phyloP scores from a whole-genome alignment of 495 filamentous ascomycete genomes.

The Penicillium tannophilum region DNA sequence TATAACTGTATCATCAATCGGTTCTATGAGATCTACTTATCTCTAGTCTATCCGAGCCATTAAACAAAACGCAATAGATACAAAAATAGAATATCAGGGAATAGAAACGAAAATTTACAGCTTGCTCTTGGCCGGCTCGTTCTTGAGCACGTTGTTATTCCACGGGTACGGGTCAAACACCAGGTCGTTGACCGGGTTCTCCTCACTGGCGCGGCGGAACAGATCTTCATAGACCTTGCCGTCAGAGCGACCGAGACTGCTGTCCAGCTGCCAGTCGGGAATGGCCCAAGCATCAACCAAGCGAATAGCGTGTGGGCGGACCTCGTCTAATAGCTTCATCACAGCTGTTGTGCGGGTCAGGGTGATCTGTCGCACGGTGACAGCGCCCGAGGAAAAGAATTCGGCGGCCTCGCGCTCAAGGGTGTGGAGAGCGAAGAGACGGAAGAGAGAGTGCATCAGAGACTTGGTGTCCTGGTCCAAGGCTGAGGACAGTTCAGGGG shows the following conservation, averaged over 20 bases:
- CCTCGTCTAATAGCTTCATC: conserved; percentile 65
- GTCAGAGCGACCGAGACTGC: conserved; percentile 62
- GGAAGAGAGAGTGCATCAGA: conserved; percentile 64
- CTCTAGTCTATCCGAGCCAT: conserved; percentile 2
- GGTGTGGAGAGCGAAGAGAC: conserved; percentile 64
- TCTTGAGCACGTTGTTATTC: conserved; percentile 60
- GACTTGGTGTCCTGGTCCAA: conserved; percentile 54
- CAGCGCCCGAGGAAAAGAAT: conserved; percentile 65
- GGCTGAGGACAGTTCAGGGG: conserved; percentile 42
- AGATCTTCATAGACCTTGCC: conserved; percentile 72
- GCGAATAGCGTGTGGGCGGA: conserved; percentile 66
- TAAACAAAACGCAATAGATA: conserved; percentile 5
- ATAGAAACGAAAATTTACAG: conserved; percentile 25
- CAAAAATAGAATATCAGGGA: neutral
- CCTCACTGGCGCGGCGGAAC: conserved; percentile 63
- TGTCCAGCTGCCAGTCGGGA: conserved; percentile 70
- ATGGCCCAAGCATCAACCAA: conserved; percentile 70
- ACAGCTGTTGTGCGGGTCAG: conserved; percentile 61
- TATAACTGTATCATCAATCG: conserved; percentile 1
- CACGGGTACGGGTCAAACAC: conserved; percentile 70
- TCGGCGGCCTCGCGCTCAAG: conserved; percentile 66
- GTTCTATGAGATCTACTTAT: conserved; percentile 1
- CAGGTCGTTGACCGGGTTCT: conserved; percentile 68
- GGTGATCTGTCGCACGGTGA: conserved; percentile 65
- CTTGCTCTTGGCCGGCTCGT: conserved; percentile 42